A percentile compares a stretch with the other conserved stretches of the same genome.
Conservation (phyloP, 2,329 filamentous ascomycete genomes). For the Aureobasidium zeae region DNA sequence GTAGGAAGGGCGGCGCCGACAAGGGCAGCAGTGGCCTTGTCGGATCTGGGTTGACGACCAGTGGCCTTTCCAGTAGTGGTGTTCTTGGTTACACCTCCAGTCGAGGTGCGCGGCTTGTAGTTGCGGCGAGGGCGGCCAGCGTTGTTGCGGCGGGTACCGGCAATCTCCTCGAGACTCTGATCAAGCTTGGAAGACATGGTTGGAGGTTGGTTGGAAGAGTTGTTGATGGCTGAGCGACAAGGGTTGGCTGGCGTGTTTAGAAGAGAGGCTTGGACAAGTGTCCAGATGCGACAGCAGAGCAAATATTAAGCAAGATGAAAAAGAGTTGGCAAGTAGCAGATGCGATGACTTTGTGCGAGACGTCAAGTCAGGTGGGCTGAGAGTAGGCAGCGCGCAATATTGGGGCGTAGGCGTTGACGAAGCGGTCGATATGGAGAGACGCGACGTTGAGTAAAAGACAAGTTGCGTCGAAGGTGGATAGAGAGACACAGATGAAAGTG, state of each 20-base stretch:
- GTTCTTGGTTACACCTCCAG: constrained; percentile 76
- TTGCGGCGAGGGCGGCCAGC: constrained; percentile 37
- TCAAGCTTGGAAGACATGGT: constrained; percentile 89
- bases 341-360: constrained; percentile 5
- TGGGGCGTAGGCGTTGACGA: neutral
- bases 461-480: constrained; percentile 1
- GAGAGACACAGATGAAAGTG: constrained; percentile 4
- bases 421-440: neutral
- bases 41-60: constrained; percentile 37
- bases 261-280: neutral
- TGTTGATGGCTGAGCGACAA: neutral
- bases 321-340: neutral
- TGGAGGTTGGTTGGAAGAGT: constrained; percentile 12
- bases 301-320: neutral
- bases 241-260: constrained; percentile 3
- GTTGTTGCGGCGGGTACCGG: constrained; percentile 28
- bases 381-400: constrained; percentile 3
- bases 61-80: constrained; percentile 47
- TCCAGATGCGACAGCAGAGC: neutral
- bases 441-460: neutral
- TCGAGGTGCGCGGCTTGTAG: constrained; percentile 54
- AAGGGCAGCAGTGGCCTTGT: constrained; percentile 48
- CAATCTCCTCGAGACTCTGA: constrained; percentile 92
- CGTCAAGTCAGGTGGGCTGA: constrained; percentile 1
- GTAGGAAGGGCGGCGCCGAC: constrained; percentile 46